Base-by-base conservation (phyloP, 805 yeast species). In the Candida wancherniae region DNA sequence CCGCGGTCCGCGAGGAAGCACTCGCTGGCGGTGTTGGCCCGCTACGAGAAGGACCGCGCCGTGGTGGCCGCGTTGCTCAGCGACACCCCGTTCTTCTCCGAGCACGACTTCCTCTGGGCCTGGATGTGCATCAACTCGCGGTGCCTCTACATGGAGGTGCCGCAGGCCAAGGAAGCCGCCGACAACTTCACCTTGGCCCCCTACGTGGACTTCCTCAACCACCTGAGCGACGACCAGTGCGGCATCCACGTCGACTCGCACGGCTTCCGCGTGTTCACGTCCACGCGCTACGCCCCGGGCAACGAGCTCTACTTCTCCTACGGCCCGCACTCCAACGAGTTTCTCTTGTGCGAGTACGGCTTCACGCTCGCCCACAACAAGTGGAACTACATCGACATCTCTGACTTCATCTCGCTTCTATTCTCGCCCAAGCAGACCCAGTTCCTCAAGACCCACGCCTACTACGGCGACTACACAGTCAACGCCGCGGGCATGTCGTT, bases 91-190 rank as follows among this genome's bases (percentile, higher is more conserved):
- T 11, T 13, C 16, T 22, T 28, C 16, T 33, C 55, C 3, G 32
- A 40, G 5, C 43, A 50, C 4, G 44, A 48, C 3, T 80, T 71
- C 43, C 47, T 79, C 8, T 77, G 85, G 74, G 75, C 83, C 0
- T 90, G 95, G 94, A 67, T 84, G 47, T 79, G 90, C 47, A 84
- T 88, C 34, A 90, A 92, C 52, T 81, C 97, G 2, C 78, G 98
- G 58, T 90, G 97, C 53, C 63, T 90, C 5, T 88, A 86, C 53
- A 78, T 80, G 79, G 69, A 72, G 3, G 57, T 84, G 2, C 78
- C 83, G 1, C 66, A 71, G 27, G 68, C 71, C 20, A 68, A 70
- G 34, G 58, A 63, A 11, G 50, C 51, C 3, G 71, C 61, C 15
- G 85, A 81, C 43, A 81, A 84, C 52, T 79, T 90, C 61, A 85